Percentiles rank a stretch among this genome's conserved stretches.
Evolutionary conservation across 1,284 basidiomycete species (phyloP).

Genomic region (Heterobasidion irregulare): DNA sequence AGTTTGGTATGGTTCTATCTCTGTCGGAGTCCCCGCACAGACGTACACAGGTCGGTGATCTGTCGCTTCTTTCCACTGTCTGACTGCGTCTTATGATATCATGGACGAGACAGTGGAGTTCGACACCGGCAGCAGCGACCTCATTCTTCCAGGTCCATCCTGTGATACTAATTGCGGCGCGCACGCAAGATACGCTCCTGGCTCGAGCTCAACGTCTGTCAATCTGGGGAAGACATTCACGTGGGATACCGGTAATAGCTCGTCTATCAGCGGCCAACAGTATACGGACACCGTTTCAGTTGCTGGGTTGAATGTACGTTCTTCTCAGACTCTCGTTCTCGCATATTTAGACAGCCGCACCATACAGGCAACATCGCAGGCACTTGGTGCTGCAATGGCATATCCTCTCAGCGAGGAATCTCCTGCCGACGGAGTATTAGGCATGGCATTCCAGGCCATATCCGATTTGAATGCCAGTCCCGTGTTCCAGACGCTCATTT

Average conservation of each 20-base stretch:
- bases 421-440: slow-evolving; percentile 19
- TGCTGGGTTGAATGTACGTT: slow-evolving; percentile 18
- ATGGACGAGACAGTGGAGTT: slow-evolving; percentile 19
- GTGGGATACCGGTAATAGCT: slow-evolving; percentile 49
- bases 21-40: slow-evolving; percentile 18
- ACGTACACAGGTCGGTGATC: slow-evolving; percentile 13
- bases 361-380: slow-evolving; percentile 18
- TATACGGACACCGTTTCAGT: slow-evolving; percentile 41
- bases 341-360: neutral
- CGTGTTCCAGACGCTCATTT: slow-evolving; percentile 23
- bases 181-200: slow-evolving; percentile 24
- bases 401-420: slow-evolving; percentile 16
- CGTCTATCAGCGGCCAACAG: slow-evolving; percentile 38
- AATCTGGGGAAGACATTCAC: slow-evolving; percentile 26
- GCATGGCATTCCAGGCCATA: slow-evolving; percentile 23
- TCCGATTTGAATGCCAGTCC: slow-evolving; percentile 20
- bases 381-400: slow-evolving; percentile 20
- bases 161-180: slow-evolving; percentile 22
- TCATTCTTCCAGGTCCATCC: slow-evolving; percentile 17
- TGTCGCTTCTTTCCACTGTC: neutral
- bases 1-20: slow-evolving; percentile 20
- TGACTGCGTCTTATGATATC: neutral
- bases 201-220: slow-evolving; percentile 26
- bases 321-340: slow-evolving; percentile 16
- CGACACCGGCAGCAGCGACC: slow-evolving; percentile 24